These are phyloP conservation scores for Simplicillium aogashimaense DNA, from an alignment of 2,329 filamentous ascomycete species.

Conservation along the genomic window DNA sequence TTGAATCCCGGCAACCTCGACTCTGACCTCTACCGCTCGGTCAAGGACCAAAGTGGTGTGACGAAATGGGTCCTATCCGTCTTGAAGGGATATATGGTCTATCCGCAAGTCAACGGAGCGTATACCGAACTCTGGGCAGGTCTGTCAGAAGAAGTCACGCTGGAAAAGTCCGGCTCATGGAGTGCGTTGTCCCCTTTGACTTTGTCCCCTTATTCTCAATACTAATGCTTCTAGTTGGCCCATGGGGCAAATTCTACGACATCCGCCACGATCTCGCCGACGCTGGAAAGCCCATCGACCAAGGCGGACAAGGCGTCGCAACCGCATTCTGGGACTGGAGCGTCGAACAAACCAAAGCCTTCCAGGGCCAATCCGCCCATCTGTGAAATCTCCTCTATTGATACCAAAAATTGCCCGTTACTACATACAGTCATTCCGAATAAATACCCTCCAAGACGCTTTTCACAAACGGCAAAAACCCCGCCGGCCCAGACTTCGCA, in stretches of 20 bases:
- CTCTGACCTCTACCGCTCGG: slow-evolving; percentile 18
- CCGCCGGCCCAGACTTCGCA: too few species aligned
- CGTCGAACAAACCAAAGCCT: slow-evolving; percentile 20
- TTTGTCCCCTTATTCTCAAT: not conserved
- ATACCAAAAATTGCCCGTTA: too few species aligned
- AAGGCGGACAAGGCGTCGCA: slow-evolving; percentile 23
- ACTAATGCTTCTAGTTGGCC: slow-evolving; percentile 16
- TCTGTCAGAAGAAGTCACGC: slow-evolving; percentile 29
- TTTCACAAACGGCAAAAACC: too few species aligned
- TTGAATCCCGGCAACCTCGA: slow-evolving; percentile 25
- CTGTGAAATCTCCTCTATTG: too few species aligned
- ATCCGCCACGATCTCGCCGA: slow-evolving; percentile 17
- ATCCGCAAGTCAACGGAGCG: slow-evolving; percentile 26
- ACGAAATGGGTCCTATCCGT: slow-evolving; percentile 8
- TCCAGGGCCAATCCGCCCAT: too few species aligned
- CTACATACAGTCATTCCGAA: too few species aligned
- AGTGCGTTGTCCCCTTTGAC: not conserved
- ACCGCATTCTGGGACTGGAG: slow-evolving; percentile 28
- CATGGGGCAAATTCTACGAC: slow-evolving; percentile 23
- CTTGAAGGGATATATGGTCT: slow-evolving; percentile 9
- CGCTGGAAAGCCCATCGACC: slow-evolving; percentile 16
- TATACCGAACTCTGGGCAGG: slow-evolving; percentile 39
- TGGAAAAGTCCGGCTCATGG: slow-evolving; percentile 16
- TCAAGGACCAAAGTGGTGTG: not conserved
- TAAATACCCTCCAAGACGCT: too few species aligned